Percentiles rank a stretch among this genome's conserved stretches.
phyloP scores from a whole-genome alignment of 2,329 filamentous ascomycete genomes.

The Neoscytalidium dimidiatum region DNA sequence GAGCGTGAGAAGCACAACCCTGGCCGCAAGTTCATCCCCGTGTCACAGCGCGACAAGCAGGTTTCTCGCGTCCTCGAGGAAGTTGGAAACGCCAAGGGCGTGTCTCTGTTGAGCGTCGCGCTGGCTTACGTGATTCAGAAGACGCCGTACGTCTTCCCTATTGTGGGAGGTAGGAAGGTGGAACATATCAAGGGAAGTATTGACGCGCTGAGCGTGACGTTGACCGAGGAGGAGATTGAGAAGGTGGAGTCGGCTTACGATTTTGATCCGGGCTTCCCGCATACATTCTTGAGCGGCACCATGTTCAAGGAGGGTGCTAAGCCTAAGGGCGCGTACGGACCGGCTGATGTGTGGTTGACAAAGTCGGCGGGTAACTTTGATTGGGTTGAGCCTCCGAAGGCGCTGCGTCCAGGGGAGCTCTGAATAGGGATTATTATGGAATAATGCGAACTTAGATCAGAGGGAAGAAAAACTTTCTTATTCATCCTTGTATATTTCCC shows the following conservation, averaged over 20 bases:
- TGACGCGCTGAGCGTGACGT: conserved; percentile 62
- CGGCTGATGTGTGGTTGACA: conserved; percentile 17
- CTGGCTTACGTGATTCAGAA: conserved; percentile 75
- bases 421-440: not conserved
- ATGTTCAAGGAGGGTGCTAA: conserved; percentile 3
- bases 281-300: conserved; percentile 52
- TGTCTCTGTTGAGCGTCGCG: conserved; percentile 61
- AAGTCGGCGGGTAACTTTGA: conserved; percentile 16
- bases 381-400: conserved; percentile 17
- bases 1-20: conserved; percentile 33
- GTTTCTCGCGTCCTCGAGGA: conserved; percentile 61
- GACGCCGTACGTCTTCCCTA: conserved; percentile 70
- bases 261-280: conserved; percentile 70
- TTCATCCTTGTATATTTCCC: too few species aligned
- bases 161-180: conserved; percentile 69
- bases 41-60: conserved; percentile 50
- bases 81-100: conserved; percentile 52
- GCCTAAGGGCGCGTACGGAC: conserved; percentile 2
- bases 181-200: conserved; percentile 72
- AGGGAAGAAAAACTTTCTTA: too few species aligned
- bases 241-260: conserved; percentile 64
- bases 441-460: too few species aligned
- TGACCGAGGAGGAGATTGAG: conserved; percentile 64
- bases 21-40: conserved; percentile 42
- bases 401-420: not conserved